Percentiles rank a stretch among this genome's conserved stretches.
phyloP scores from a whole-genome alignment of 371 early-diverging fungal species.

The Mortierella sp. region DNA sequence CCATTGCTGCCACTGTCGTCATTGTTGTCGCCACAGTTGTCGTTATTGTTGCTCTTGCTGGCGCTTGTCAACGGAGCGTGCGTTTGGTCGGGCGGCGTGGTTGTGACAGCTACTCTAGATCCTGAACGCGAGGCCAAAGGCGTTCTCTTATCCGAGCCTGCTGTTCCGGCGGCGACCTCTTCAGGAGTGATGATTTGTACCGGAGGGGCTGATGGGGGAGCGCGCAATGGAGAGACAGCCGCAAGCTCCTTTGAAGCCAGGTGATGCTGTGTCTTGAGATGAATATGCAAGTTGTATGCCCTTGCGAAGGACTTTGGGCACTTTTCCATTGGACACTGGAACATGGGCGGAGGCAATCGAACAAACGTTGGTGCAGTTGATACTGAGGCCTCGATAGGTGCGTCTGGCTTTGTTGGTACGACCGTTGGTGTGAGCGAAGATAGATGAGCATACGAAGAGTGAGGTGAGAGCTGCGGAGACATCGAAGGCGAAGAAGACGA shows the following conservation, averaged over 20 bases:
- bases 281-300: slow-evolving; percentile 28
- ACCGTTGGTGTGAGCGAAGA: not conserved
- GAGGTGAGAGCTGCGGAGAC: not conserved
- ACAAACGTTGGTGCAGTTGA: not conserved
- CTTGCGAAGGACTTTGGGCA: slow-evolving; percentile 40
- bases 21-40: not conserved
- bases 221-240: not conserved
- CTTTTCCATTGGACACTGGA: slow-evolving; percentile 31
- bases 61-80: too few relatives aligned
- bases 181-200: slow-evolving; percentile 1
- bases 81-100: not conserved
- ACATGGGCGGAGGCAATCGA: slow-evolving; percentile 10
- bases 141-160: not conserved
- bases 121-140: not conserved
- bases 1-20: not conserved
- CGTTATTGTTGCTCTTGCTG: not conserved
- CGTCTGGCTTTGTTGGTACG: not conserved
- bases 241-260: slow-evolving; percentile 16
- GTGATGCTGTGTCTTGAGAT: slow-evolving; percentile 29
- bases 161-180: not conserved
- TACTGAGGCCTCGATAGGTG: not conserved
- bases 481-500: not conserved
- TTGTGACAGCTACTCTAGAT: not conserved
- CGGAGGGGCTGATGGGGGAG: slow-evolving; percentile 3
- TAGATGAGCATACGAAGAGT: not conserved